A percentile compares a stretch with the other conserved stretches of the same genome.
Conservation (phyloP, 768 basidiomycete species). For the Boletus patriciae region DNA sequence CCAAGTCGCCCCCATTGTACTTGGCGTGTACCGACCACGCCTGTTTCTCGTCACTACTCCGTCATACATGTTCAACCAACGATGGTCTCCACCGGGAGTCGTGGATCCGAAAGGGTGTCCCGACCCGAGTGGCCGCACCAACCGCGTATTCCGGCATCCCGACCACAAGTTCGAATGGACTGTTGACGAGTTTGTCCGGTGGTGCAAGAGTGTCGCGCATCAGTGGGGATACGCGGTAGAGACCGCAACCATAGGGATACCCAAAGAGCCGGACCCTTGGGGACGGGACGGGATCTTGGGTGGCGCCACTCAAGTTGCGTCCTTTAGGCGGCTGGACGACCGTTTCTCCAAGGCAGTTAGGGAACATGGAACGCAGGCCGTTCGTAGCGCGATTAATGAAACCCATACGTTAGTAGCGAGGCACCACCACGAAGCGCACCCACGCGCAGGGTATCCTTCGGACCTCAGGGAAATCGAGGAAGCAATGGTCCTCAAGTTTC, state of each 20-base stretch:
- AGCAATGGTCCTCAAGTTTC: constrained; percentile 53
- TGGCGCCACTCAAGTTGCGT: constrained; percentile 66
- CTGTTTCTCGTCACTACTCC: constrained; percentile 81
- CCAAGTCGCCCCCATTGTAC: constrained; percentile 65
- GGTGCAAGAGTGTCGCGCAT: constrained; percentile 56
- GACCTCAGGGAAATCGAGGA: constrained; percentile 48
- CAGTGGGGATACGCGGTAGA: constrained; percentile 76
- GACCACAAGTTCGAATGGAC: constrained; percentile 96
- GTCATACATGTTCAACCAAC: constrained; percentile 78
- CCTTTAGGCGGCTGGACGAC: constrained; percentile 53
- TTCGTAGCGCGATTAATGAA: constrained; percentile 9
- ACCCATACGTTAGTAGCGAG: constrained; percentile 49
- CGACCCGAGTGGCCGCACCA: constrained; percentile 76
- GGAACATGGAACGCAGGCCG: constrained; percentile 5
- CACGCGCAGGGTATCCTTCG: constrained; percentile 43
- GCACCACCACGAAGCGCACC: constrained; percentile 54
- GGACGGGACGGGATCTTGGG: constrained; percentile 64
- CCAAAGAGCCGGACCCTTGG: constrained; percentile 66
- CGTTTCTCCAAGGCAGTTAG: constrained; percentile 35
- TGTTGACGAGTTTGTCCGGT: constrained; percentile 61
- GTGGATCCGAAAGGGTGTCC: constrained; percentile 49
- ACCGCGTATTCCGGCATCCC: constrained; percentile 71
- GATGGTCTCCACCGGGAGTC: constrained; percentile 60
- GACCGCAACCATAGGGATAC: constrained; percentile 56
- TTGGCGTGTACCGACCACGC: constrained; percentile 76